phyloP scores from a whole-genome alignment of 352 stramenopile species.

The Phytophthora podocarpi region DNA sequence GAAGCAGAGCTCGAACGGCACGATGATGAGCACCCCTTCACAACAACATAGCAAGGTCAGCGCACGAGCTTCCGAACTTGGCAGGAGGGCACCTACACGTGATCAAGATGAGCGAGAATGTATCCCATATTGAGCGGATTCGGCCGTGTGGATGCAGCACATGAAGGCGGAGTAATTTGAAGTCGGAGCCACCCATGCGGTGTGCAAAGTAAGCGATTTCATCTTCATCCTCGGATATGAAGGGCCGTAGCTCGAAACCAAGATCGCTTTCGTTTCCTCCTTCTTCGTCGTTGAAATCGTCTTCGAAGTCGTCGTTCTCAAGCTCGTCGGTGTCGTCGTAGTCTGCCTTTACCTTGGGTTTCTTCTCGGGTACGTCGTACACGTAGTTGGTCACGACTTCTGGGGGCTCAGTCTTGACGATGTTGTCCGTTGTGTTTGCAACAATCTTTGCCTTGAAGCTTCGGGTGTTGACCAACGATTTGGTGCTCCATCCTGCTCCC shows the following conservation, averaged over 20 bases:
- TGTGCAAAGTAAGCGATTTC: constrained; percentile 75
- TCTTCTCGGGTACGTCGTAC: constrained; percentile 37
- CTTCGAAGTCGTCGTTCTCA: constrained; percentile 20
- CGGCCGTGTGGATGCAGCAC: constrained; percentile 74
- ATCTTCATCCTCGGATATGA: constrained; percentile 53
- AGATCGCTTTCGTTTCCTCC: constrained; percentile 17
- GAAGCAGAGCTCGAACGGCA: constrained; percentile 80
- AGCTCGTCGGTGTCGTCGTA: constrained; percentile 24
- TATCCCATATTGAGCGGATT: constrained; percentile 63
- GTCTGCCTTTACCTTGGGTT: constrained; percentile 5
- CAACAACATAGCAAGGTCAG: neutral
- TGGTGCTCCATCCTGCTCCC: constrained; percentile 4
- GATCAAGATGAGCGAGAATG: constrained; percentile 54
- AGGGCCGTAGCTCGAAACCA: constrained; percentile 12
- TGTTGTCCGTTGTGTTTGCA: constrained; percentile 2
- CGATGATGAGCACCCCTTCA: constrained; percentile 61
- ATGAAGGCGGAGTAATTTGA: constrained; percentile 48
- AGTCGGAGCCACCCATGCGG: constrained; percentile 44
- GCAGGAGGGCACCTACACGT: constrained; percentile 48
- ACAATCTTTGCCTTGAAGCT: constrained; percentile 19
- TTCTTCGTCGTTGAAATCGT: constrained; percentile 19
- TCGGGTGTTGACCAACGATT: neutral
- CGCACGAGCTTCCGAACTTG: too few relatives aligned
- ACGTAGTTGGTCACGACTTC: constrained; percentile 39
- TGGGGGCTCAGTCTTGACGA: constrained; percentile 14